A percentile compares a stretch with the other conserved stretches of the same genome.
Conservation (phyloP, 2,329 filamentous ascomycete species). For the Lecanicillium sp. region DNA sequence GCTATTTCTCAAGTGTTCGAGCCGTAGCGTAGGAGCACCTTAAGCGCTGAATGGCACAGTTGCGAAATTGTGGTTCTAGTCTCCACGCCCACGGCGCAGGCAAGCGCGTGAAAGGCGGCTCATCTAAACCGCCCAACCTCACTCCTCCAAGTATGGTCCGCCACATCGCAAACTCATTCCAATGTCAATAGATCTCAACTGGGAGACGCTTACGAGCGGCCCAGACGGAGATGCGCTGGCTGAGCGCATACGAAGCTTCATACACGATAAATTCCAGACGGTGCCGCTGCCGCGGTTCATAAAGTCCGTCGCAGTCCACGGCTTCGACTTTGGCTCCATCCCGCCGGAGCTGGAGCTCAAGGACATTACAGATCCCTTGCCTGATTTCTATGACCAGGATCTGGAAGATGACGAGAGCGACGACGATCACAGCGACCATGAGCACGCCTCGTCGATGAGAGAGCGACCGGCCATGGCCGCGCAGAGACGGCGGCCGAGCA, state of each 20-base stretch:
- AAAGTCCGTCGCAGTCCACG: conserved; percentile 87
- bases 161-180: background rate
- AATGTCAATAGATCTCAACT: conserved; percentile 98
- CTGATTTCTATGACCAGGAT: conserved; percentile 91
- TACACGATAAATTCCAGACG: conserved; percentile 92
- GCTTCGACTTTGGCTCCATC: conserved; percentile 83
- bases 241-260: conserved; percentile 81
- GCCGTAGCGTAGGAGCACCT: no score
- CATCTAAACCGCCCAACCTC: background rate
- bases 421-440: conserved; percentile 23
- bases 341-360: conserved; percentile 85
- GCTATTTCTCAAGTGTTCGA: no score
- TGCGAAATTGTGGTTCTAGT: no score
- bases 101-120: background rate
- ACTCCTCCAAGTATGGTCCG: background rate
- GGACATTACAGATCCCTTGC: conserved; percentile 90
- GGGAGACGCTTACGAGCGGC: conserved; percentile 85
- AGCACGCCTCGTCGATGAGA: conserved; percentile 4
- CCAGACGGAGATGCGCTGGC: conserved; percentile 80
- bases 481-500: conserved; percentile 18
- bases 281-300: conserved; percentile 91
- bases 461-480: background rate
- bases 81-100: background rate
- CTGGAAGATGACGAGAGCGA: conserved; percentile 45
- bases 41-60: no score